Base-by-base conservation (phyloP, 768 basidiomycete species). In the Hypholoma fasciculare region DNA sequence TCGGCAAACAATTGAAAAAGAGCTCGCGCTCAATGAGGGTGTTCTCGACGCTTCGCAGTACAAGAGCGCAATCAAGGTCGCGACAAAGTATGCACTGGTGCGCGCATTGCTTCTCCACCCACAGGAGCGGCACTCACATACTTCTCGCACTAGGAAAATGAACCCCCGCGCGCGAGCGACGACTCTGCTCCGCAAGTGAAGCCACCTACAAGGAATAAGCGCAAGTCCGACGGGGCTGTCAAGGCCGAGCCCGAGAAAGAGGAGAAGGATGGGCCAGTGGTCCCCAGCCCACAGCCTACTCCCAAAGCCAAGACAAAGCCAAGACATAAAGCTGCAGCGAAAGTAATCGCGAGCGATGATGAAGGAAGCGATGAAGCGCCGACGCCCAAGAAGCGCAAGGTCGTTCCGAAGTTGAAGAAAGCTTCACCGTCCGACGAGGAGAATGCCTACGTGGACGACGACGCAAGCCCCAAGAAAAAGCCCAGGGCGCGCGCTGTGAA, bases 1-100 rank as follows among this genome's bases (percentile, higher is more conserved):
- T 23, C 80, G 87, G 12, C 67, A 72, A 55, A 64, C 74, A n/a
- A 52, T 88, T 1, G 87, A 87, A 69, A 63, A 71, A 23, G 62
- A 74, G 20, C 73, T 86, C 44, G 57, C 62, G 3, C 67, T 89
- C n/a, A 73, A 76, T 8, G 61, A 70, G 5, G 82, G 81, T 0
- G 65, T 72, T 2, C 68, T 89, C 40, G 77, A 79, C 27, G 63
- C 58, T 26, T 65, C 71, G 17, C 71, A 78, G 49, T 83, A 79
- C 69, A 88, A 79, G 65, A 57, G 62, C 14, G 65, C 73, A 2
- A 65, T 90, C 23, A 86, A 83, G 61, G 59, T 65, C 9, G 76
- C 74, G 3, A 76, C 76, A 26, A 64, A 67, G n/a, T 69, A 68
- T 13, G 74, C 74, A n/a, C 49, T 78, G 65, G 77, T 79, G 53